Base-by-base conservation (phyloP, 495 filamentous ascomycete species). In the Friedmanniomyces endolithicus region DNA sequence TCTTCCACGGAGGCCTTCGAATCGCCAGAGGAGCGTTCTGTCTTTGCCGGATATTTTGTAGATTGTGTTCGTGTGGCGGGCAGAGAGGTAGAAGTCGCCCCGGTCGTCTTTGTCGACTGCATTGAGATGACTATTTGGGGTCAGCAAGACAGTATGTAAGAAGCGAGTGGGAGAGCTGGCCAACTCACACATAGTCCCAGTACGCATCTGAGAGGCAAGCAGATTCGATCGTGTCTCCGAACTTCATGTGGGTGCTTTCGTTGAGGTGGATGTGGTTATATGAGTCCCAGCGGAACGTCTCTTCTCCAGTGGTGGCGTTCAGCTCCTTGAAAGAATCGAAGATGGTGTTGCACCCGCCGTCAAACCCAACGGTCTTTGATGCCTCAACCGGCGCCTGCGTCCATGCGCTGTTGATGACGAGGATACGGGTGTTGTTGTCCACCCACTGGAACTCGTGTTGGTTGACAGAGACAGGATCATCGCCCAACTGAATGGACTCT, bases 21-120 rank as follows among this genome's bases (percentile, higher is more conserved):
- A 46, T 1, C 52, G 46, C 63, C 63, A 65, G 17, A 65, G 55
- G 41, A 61, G 55, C 45, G 50, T 27, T 2, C 60, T 54, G 51
- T 60, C 57, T 22, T 55, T 24, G 48, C 27, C 39, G 22, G 47
- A 50, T 48, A 63, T 58, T n/a, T 57, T 49, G 47, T 60, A 60
- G 22, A 59, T 41, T 14, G 60, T 47, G 27, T 54, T 44, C 12
- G 41, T 53, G 52, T 63, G 57, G 22, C 63, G 48, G 7, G 33
- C 31, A 9, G 63, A 65, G 20, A 63, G 49, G 27, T 56, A 35
- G 33, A 63, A 65, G 45, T 63, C 49, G 31, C 63, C 60, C 1
- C 46, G 55, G 23, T 47, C 39, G 44, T 33, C 45, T 24, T 63
- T 60, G 27, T 63, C 60, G n/a, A 60, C 50, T 4, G 63, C 48